Percentiles rank a stretch among this genome's conserved stretches.
phyloP scores from a whole-genome alignment of 768 basidiomycete genomes.

The Rhodotorula sphaerocarpa region DNA sequence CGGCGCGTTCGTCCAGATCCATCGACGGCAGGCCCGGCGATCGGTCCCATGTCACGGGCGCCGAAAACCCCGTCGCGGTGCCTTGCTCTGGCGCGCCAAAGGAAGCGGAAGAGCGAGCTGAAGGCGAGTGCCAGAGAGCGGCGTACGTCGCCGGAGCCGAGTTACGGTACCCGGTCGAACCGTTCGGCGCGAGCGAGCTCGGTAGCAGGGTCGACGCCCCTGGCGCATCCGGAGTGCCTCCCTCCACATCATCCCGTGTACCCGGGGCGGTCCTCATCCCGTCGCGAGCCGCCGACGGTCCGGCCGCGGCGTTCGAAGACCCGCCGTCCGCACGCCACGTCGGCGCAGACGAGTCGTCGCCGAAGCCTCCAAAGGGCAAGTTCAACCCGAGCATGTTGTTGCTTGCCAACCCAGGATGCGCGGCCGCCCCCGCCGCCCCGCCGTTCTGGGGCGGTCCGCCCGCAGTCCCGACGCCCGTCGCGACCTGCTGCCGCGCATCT shows the following conservation, averaged over 20 bases:
- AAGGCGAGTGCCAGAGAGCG: background rate
- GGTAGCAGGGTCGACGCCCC: too few relatives aligned
- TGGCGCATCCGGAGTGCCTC: too few relatives aligned
- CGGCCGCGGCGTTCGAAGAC: background rate
- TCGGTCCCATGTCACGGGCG: too few relatives aligned
- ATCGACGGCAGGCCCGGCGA: background rate
- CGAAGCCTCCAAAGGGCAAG: background rate
- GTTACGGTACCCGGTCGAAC: background rate
- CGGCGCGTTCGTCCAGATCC: background rate
- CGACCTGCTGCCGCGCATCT: background rate
- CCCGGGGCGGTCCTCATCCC: background rate
- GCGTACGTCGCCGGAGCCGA: background rate
- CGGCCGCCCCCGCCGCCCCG: background rate
- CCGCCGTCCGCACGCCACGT: too few relatives aligned
- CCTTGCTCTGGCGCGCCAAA: too few relatives aligned
- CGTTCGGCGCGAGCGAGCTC: too few relatives aligned
- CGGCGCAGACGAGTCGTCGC: background rate
- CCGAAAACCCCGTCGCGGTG: too few relatives aligned
- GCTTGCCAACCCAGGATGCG: background rate
- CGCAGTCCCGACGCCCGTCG: background rate
- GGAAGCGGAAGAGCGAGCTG: background rate
- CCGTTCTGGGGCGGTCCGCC: background rate
- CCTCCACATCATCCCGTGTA: too few relatives aligned
- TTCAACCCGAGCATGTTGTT: constrained; percentile 15
- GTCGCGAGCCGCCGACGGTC: too few relatives aligned